Conservation (phyloP, 1,139 yeast genomes). For the Geotrichum reessii region DNA sequence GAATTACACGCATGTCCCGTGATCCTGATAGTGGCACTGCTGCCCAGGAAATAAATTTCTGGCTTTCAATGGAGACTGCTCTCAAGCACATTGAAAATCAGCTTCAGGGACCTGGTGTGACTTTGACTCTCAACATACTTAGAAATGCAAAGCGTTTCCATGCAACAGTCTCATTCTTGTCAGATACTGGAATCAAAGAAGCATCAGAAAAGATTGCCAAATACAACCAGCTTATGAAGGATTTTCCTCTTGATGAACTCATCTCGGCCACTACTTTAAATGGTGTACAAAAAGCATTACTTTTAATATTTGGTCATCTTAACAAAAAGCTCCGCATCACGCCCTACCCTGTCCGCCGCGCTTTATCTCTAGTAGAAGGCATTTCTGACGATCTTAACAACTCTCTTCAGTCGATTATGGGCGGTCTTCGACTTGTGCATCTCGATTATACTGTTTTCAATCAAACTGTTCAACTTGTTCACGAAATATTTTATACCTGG, state of each 20-base stretch:
- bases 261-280: conserved; percentile 45
- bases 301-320: conserved; percentile 54
- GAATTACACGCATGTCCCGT: conserved; percentile 47
- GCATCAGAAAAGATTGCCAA: conserved; percentile 48
- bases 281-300: conserved; percentile 45
- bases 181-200: conserved; percentile 65
- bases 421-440: conserved; percentile 36
- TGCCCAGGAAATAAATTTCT: conserved; percentile 67
- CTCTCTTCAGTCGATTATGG: conserved; percentile 31
- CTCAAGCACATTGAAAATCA: conserved; percentile 55
- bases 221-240: conserved; percentile 61
- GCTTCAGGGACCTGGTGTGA: conserved; percentile 49
- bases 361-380: conserved; percentile 59
- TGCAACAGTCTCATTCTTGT: conserved; percentile 63
- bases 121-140: conserved; percentile 56
- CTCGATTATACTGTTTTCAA: conserved; percentile 37
- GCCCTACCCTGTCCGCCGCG: conserved; percentile 60
- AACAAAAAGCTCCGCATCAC: conserved; percentile 53
- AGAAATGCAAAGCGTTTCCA: conserved; percentile 73
- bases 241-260: conserved; percentile 63
- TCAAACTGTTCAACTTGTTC: conserved; percentile 26
- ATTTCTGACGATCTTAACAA: conserved; percentile 45
- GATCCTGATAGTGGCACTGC: conserved; percentile 56
- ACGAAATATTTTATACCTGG: conserved; percentile 41
- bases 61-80: conserved; percentile 70